These are phyloP conservation scores for Hemisphaericaspora subhashii DNA, from an alignment of 1,139 yeast genomes.

Conservation along the genomic window DNA sequence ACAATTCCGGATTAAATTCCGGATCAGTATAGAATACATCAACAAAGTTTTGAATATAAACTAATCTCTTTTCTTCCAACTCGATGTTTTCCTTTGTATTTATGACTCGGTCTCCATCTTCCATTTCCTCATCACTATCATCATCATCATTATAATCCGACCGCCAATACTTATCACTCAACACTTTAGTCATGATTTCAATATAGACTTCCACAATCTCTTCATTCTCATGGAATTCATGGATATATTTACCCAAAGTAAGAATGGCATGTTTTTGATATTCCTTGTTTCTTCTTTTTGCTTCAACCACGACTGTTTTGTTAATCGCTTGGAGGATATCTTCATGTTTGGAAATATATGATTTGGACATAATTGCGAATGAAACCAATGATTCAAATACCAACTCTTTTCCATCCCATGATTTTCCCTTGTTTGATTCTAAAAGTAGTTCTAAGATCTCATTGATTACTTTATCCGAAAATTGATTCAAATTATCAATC, in stretches of 20 bases:
- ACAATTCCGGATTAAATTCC: constrained; percentile 21
- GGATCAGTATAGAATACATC: constrained; percentile 28
- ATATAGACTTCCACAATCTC: constrained; percentile 40
- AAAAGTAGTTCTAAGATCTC: constrained; percentile 56
- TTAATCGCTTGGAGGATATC: constrained; percentile 28
- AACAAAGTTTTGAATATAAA: constrained; percentile 32
- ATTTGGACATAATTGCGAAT: constrained; percentile 48
- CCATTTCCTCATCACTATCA: constrained; percentile 31
- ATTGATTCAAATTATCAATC: constrained; percentile 33
- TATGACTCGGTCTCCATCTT: constrained; percentile 22
- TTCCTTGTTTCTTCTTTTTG: constrained; percentile 62
- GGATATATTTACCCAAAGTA: constrained; percentile 49
- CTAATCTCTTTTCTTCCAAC: constrained; percentile 39
- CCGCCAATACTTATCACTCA: constrained; percentile 30
- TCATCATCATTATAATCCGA: constrained; percentile 23
- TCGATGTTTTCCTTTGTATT: constrained; percentile 29
- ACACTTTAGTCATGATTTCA: constrained; percentile 32
- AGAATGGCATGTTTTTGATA: constrained; percentile 60
- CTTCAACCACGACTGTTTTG: constrained; percentile 55
- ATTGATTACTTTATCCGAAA: constrained; percentile 24
- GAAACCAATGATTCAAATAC: constrained; percentile 71
- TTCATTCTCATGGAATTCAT: constrained; percentile 41
- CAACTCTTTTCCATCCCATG: constrained; percentile 87
- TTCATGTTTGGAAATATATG: constrained; percentile 16
- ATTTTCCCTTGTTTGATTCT: constrained; percentile 69